Conservation (phyloP, 345 rosid genomes). For the Eutrema yunnanense region DNA sequence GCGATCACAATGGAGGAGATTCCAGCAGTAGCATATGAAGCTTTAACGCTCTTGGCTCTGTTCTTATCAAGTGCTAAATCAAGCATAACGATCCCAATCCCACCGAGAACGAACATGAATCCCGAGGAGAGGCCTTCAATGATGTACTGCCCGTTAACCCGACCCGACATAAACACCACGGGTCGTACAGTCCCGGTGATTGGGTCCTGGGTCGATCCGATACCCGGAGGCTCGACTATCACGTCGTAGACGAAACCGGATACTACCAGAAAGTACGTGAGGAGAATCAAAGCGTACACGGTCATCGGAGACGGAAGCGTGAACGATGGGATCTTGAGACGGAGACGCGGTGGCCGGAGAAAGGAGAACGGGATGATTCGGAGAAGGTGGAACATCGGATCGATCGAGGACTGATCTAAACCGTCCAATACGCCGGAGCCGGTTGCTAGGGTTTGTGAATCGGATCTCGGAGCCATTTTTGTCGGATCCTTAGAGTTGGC, state of each 20-base stretch:
- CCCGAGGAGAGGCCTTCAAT: constrained; percentile 93
- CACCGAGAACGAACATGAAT: constrained; percentile 83
- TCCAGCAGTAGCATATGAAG: constrained; percentile 67
- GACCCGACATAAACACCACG: constrained; percentile 73
- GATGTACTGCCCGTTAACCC: constrained; percentile 89
- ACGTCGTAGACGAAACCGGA: constrained; percentile 86
- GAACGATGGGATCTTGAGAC: constrained; percentile 67
- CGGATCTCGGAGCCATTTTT: constrained; percentile 23
- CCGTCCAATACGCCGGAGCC: not conserved
- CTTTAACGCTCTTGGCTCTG: constrained; percentile 60
- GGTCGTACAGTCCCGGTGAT: constrained; percentile 74
- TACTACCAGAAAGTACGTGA: constrained; percentile 80
- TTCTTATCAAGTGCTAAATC: constrained; percentile 78
- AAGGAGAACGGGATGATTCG: constrained; percentile 49
- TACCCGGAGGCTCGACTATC: constrained; percentile 86
- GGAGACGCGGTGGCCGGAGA: constrained; percentile 74
- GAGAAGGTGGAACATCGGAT: constrained; percentile 58
- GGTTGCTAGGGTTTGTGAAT: constrained; percentile 9
- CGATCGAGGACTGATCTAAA: constrained; percentile 29
- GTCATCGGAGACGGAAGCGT: constrained; percentile 87
- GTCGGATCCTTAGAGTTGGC: not conserved
- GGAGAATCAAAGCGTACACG: constrained; percentile 63
- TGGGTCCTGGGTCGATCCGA: constrained; percentile 83
- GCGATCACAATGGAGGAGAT: constrained; percentile 53
- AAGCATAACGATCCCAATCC: constrained; percentile 64